These are phyloP conservation scores for Fraxinus baroniana DNA, from an alignment of 305 asterid genomes.

Conservation along the genomic window DNA sequence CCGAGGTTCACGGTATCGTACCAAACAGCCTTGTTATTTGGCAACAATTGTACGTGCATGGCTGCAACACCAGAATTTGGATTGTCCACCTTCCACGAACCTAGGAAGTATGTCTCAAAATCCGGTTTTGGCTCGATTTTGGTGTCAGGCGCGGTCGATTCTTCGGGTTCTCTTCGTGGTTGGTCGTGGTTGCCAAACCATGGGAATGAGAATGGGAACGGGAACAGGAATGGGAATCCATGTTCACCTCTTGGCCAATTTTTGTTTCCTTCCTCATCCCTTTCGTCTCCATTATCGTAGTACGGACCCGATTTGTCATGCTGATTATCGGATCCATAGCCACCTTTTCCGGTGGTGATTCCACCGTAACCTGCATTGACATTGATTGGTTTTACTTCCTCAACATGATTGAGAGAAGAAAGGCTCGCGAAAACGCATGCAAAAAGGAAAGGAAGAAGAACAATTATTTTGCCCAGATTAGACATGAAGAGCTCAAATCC, in stretches of 20 bases:
- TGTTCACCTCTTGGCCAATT: not conserved
- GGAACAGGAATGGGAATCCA: not conserved
- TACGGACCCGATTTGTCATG: not conserved
- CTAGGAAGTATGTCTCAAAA: slow-evolving; percentile 23
- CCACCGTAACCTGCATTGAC: not conserved
- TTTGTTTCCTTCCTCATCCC: not conserved
- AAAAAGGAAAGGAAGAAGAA: slow-evolving; percentile 26
- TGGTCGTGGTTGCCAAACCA: not conserved
- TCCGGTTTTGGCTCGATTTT: slow-evolving; percentile 4
- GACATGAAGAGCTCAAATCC: slow-evolving; percentile 25
- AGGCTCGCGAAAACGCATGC: slow-evolving; percentile 9
- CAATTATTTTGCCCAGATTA: not conserved
- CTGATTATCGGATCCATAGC: not conserved
- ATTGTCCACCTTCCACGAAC: slow-evolving; percentile 55
- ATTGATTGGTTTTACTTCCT: not conserved
- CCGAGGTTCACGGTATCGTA: slow-evolving; percentile 81
- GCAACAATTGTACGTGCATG: slow-evolving; percentile 86
- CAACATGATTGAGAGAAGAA: not conserved
- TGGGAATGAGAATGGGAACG: not conserved
- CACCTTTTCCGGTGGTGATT: not conserved
- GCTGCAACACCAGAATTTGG: slow-evolving; percentile 66
- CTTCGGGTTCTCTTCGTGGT: not conserved
- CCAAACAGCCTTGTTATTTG: slow-evolving; percentile 67
- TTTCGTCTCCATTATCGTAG: not conserved
- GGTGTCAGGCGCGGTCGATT: not conserved